Evolutionary conservation across 306 rosid genomes (phyloP).

Genomic region (Myrica gale): DNA sequence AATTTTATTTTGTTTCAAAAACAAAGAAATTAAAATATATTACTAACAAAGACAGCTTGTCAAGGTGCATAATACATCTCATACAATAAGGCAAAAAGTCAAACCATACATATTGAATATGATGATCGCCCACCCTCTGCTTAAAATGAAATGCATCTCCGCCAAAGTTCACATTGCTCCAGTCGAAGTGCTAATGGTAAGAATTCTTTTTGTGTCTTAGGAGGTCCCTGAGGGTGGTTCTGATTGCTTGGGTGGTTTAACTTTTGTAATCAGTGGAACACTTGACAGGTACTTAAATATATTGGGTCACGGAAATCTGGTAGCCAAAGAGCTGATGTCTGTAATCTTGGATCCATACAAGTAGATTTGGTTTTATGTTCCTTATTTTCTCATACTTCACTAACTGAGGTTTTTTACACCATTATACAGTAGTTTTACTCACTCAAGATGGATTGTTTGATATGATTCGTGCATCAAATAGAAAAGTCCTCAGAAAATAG

Average conservation of each 20-base stretch:
- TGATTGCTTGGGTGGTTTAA: constrained; percentile 73
- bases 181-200: constrained; percentile 7
- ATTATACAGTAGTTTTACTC: constrained; percentile 62
- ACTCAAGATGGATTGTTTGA: constrained; percentile 92
- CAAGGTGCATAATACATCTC: too few species aligned
- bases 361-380: constrained; percentile 14
- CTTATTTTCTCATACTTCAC: constrained; percentile 8
- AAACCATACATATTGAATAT: too few species aligned
- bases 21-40: too few species aligned
- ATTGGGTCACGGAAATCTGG: constrained; percentile 84
- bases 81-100: too few species aligned
- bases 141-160: too few species aligned
- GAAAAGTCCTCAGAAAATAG: constrained; percentile 29
- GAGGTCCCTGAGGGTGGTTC: constrained; percentile 95
- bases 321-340: constrained; percentile 93
- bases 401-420: constrained; percentile 9
- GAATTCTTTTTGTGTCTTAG: constrained; percentile 47
- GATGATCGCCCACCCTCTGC: too few species aligned
- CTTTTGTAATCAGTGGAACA: constrained; percentile 96
- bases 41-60: too few species aligned
- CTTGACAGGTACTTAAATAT: constrained; percentile 52
- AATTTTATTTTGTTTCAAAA: too few species aligned
- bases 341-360: constrained; percentile 32
- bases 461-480: constrained; percentile 58
- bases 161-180: not conserved